Percentiles rank a stretch among this genome's conserved stretches.
These are phyloP conservation scores for Piromyces finnis DNA, from an alignment of 192 early-diverging fungal genomes.

Conservation along the genomic window DNA sequence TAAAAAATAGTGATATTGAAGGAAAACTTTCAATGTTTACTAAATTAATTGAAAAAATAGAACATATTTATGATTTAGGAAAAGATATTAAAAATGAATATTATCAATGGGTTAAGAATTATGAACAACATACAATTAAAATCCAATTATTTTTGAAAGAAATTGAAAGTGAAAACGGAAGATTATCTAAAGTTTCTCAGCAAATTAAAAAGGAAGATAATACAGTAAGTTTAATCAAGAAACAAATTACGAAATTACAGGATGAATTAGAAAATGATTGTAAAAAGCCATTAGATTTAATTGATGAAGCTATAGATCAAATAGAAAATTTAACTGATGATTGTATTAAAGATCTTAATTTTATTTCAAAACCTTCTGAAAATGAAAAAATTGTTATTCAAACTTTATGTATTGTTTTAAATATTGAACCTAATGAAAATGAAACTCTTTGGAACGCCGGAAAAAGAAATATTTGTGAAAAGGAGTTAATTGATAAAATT, in stretches of 20 bases:
- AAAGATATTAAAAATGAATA: neutral
- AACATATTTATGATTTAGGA: neutral
- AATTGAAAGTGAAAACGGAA: neutral
- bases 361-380: neutral
- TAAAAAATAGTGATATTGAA: neutral
- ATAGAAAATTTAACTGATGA: neutral
- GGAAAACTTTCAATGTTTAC: neutral
- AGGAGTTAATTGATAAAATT: neutral
- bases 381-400: neutral
- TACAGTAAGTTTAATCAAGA: neutral
- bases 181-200: neutral
- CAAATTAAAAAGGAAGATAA: neutral
- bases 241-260: neutral
- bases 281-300: neutral
- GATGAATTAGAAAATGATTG: neutral
- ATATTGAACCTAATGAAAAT: neutral
- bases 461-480: neutral
- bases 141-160: neutral
- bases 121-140: neutral
- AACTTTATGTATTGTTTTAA: neutral
- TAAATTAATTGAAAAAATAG: neutral
- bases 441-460: neutral
- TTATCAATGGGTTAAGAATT: neutral
- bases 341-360: neutral
- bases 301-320: neutral